These are phyloP conservation scores for Erodium trifolium DNA, from an alignment of 441 rosid species.

Conservation along the genomic window DNA sequence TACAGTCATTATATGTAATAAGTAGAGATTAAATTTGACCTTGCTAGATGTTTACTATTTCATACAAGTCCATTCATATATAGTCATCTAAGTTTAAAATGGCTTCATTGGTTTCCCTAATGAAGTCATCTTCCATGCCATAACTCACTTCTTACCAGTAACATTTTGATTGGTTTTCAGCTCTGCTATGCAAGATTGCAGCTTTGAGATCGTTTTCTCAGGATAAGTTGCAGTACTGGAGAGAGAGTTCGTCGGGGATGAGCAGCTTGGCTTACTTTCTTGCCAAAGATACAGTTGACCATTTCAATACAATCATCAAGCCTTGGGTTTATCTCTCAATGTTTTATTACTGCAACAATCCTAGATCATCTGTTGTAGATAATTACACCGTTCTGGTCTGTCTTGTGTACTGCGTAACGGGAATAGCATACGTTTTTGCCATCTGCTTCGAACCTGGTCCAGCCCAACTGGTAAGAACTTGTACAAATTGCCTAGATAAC, in stretches of 20 bases:
- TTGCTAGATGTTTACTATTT: not conserved
- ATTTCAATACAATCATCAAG: constrained; percentile 80
- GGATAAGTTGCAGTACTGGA: constrained; percentile 85
- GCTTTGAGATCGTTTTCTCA: constrained; percentile 83
- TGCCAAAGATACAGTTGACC: constrained; percentile 84
- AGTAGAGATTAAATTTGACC: not conserved
- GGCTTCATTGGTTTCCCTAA: no score
- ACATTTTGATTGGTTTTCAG: constrained; percentile 30
- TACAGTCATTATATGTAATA: not conserved
- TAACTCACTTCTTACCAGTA: not conserved
- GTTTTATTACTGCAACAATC: constrained; percentile 97
- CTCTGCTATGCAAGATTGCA: constrained; percentile 84
- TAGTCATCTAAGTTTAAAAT: no score
- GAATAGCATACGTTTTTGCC: constrained; percentile 76
- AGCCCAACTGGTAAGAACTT: constrained; percentile 78
- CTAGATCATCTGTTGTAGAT: constrained; percentile 66
- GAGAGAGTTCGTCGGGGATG: constrained; percentile 84
- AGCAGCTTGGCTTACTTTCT: constrained; percentile 89
- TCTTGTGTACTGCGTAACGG: constrained; percentile 87
- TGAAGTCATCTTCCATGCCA: not conserved
- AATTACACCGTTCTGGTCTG: constrained; percentile 68
- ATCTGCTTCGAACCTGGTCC: constrained; percentile 72
- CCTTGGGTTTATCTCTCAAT: constrained; percentile 83
- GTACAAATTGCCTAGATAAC: not conserved
- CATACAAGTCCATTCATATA: no score